Base-by-base conservation (phyloP, 2,329 filamentous ascomycete species). In the Fusarium pseudoanthophilum region DNA sequence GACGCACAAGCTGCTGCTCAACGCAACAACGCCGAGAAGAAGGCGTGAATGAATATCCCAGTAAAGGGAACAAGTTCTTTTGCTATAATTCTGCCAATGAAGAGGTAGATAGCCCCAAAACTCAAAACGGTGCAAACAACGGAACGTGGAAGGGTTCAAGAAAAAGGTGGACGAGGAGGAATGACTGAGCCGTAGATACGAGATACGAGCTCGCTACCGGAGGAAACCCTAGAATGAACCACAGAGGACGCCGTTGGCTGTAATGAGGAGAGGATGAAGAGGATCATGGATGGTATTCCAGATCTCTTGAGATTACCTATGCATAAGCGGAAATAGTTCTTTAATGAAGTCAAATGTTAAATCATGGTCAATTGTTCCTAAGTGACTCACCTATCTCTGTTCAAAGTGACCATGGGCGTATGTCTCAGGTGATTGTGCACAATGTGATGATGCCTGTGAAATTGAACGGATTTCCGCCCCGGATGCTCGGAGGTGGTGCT, bases 131-230 rank as follows among this genome's bases (percentile, higher is more conserved):
- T 53, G 49, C 39, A 26, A 55, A 59, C 56, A 65, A 65, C 71
- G 67, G 65, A 60, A 56, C 58, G 67, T 68, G 62, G 59, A 60
- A 69, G 72, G 68, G 60, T 67, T 74, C 46, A 60, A 48, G 40
- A 37, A 60, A 59, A 72, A 67, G 60, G 67, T 63, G 69, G 78
- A 76, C 18, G 79, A 80, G 45, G 80, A 68, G 77, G 76, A 80
- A 72, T 18, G 65, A 84, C 30, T 28, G n/a, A 78, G 80, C 42
- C 70, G 36, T 57, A 53, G 14, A 53, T 2, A 53, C 57, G 61
- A 64, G 39, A 61, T 24, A 34, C 46, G 64, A 67, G 58, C 46
- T 70, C 72, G 61, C 59, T 67, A 58, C 72, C 59, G 20, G 65
- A 67, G 51, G 59, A 61, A 52, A 66, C 72, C 58, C 39, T 43